phyloP scores from a whole-genome alignment of 441 rosid species.

The Populus hybrid region DNA sequence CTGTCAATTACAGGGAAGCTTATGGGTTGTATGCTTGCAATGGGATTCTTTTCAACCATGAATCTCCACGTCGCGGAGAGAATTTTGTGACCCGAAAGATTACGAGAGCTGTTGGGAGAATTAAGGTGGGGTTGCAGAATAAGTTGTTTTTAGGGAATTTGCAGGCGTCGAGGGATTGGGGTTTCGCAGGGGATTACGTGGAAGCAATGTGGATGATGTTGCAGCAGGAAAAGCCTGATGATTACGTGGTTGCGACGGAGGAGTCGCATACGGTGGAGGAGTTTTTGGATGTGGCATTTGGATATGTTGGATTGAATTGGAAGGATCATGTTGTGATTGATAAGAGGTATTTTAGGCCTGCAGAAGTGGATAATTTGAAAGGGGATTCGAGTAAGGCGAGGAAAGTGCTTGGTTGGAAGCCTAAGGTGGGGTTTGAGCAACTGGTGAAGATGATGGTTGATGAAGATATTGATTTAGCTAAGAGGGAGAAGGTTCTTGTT shows the following conservation, averaged over 20 bases:
- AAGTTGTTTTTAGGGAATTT: slow-evolving; percentile 79
- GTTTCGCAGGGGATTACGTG: slow-evolving; percentile 84
- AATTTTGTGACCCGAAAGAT: slow-evolving; percentile 83
- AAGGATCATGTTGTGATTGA: slow-evolving; percentile 86
- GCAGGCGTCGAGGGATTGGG: slow-evolving; percentile 91
- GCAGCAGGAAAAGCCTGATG: slow-evolving; percentile 89
- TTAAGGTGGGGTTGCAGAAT: slow-evolving; percentile 74
- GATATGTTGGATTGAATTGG: slow-evolving; percentile 80
- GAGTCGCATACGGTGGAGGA: slow-evolving; percentile 92
- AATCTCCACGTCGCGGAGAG: slow-evolving; percentile 80
- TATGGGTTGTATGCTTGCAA: slow-evolving; percentile 79
- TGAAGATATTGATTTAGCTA: slow-evolving; percentile 71
- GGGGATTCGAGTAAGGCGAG: slow-evolving; percentile 79
- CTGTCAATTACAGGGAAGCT: slow-evolving; percentile 80
- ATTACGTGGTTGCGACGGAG: slow-evolving; percentile 95
- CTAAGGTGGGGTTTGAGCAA: slow-evolving; percentile 74
- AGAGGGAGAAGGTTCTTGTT: slow-evolving; percentile 85
- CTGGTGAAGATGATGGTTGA: slow-evolving; percentile 95
- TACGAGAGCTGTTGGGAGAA: slow-evolving; percentile 79
- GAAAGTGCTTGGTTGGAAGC: slow-evolving; percentile 73
- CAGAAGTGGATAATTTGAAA: slow-evolving; percentile 76
- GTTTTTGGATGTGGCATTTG: slow-evolving; percentile 79
- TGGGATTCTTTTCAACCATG: slow-evolving; percentile 84
- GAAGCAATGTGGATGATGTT: slow-evolving; percentile 98
- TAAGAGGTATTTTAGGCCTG: slow-evolving; percentile 77